These are phyloP conservation scores for Thecaphora thlaspeos DNA, from an alignment of 1,284 basidiomycete genomes.

Conservation along the genomic window DNA sequence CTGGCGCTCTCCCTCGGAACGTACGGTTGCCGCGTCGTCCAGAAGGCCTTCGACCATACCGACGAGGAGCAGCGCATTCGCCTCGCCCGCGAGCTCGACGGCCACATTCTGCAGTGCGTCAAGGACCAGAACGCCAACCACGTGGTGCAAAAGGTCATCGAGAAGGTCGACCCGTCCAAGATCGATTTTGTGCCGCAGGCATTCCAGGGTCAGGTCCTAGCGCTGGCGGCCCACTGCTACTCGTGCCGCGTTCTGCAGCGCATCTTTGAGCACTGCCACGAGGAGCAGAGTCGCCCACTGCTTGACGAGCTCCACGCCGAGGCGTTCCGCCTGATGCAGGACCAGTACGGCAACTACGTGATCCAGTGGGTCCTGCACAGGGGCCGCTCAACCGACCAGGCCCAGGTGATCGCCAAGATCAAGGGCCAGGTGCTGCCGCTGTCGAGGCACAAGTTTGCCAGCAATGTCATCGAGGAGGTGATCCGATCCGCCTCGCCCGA, in stretches of 20 bases:
- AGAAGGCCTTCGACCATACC: slow-evolving; percentile 65
- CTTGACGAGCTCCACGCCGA: slow-evolving; percentile 81
- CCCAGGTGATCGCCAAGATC: slow-evolving; percentile 70
- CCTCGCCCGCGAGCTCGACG: slow-evolving; percentile 68
- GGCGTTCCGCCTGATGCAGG: slow-evolving; percentile 59
- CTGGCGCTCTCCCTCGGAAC: slow-evolving; percentile 81
- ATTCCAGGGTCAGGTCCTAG: slow-evolving; percentile 80
- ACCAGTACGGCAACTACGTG: slow-evolving; percentile 74
- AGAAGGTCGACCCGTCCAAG: slow-evolving; percentile 66
- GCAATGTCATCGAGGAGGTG: slow-evolving; percentile 94
- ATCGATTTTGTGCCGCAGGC: slow-evolving; percentile 70
- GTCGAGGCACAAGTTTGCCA: slow-evolving; percentile 82
- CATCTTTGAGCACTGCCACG: slow-evolving; percentile 72
- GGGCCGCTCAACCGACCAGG: slow-evolving; percentile 71
- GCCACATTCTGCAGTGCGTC: slow-evolving; percentile 80
- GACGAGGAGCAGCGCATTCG: slow-evolving; percentile 18
- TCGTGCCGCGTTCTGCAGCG: slow-evolving; percentile 94
- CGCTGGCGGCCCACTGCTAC: slow-evolving; percentile 84
- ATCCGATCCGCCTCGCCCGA: slow-evolving; percentile 69
- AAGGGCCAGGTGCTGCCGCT: slow-evolving; percentile 73
- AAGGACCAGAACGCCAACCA: slow-evolving; percentile 94
- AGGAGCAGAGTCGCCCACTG: slow-evolving; percentile 68
- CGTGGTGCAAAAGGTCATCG: slow-evolving; percentile 64
- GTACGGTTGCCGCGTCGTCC: slow-evolving; percentile 76
- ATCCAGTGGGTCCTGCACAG: slow-evolving; percentile 88